phyloP scores from a whole-genome alignment of 129 eudicot genomes.

The Pittosporum tobira region DNA sequence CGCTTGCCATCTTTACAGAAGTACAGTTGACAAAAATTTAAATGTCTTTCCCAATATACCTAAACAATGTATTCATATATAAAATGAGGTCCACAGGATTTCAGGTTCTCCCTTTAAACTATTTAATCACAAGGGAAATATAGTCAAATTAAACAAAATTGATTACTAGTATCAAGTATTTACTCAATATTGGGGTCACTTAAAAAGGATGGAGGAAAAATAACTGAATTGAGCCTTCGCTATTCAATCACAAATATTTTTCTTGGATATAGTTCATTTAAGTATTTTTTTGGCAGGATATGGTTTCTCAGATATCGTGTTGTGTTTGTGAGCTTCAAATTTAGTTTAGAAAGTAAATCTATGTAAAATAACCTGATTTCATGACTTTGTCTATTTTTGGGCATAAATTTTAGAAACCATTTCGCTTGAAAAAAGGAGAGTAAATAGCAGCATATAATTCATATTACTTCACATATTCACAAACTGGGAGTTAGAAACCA shows the following conservation, averaged over 20 bases:
- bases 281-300: background rate
- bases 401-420: too few relatives aligned
- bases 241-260: background rate
- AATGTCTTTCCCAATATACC: background rate
- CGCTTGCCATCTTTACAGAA: too few relatives aligned
- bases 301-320: background rate
- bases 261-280: too few relatives aligned
- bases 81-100: background rate
- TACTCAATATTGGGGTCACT: background rate
- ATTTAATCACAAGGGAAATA: background rate
- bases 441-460: too few relatives aligned
- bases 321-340: background rate
- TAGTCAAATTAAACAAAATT: background rate
- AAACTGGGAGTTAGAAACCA: too few relatives aligned
- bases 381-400: too few relatives aligned
- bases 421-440: too few relatives aligned
- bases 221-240: background rate
- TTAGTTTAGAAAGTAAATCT: too few relatives aligned
- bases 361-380: too few relatives aligned
- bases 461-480: too few relatives aligned
- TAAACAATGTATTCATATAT: background rate
- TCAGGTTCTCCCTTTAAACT: background rate
- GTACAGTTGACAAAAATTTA: background rate
- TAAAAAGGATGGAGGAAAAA: too few relatives aligned
- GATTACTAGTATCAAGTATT: too few relatives aligned